Evolutionary conservation across 768 basidiomycete genomes (phyloP).

Genomic region (Austroboletus eburneus): DNA sequence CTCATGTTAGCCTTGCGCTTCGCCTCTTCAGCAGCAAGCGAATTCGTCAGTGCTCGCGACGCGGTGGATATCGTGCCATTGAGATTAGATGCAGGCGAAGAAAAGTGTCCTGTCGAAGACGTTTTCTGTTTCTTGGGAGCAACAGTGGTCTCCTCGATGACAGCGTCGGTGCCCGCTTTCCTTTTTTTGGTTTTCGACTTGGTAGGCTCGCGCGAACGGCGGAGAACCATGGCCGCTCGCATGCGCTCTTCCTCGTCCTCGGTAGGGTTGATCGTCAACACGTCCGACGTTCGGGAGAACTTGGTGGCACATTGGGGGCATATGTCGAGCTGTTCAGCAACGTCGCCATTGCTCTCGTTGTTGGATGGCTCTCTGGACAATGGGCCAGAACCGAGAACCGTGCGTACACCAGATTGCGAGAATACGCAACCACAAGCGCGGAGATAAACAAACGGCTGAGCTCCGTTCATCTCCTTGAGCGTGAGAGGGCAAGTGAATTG

Average conservation of each 20-base stretch:
- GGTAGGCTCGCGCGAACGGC: slow-evolving; percentile 50
- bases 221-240: slow-evolving; percentile 51
- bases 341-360: slow-evolving; percentile 23
- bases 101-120: slow-evolving; percentile 7
- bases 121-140: slow-evolving; percentile 43
- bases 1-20: slow-evolving; percentile 84
- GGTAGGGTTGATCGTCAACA: slow-evolving; percentile 66
- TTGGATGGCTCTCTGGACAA: slow-evolving; percentile 5
- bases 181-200: slow-evolving; percentile 59
- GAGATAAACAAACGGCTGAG: slow-evolving; percentile 84
- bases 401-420: slow-evolving; percentile 76
- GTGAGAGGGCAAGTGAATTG: slow-evolving; percentile 90
- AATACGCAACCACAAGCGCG: slow-evolving; percentile 88
- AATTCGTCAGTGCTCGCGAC: slow-evolving; percentile 63
- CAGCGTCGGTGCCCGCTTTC: slow-evolving; percentile 43
- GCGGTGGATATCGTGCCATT: slow-evolving; percentile 53
- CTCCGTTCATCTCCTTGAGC: slow-evolving; percentile 92
- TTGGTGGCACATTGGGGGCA: slow-evolving; percentile 78
- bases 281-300: slow-evolving; percentile 53
- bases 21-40: slow-evolving; percentile 75
- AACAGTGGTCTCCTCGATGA: slow-evolving; percentile 25
- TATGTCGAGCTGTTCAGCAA: slow-evolving; percentile 41
- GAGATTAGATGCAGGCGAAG: slow-evolving; percentile 27
- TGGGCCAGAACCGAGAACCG: slow-evolving; percentile 36
- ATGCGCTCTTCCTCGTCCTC: slow-evolving; percentile 62